These are phyloP conservation scores for Clonostachys chloroleuca DNA, from an alignment of 2,329 filamentous ascomycete genomes.

Conservation along the genomic window DNA sequence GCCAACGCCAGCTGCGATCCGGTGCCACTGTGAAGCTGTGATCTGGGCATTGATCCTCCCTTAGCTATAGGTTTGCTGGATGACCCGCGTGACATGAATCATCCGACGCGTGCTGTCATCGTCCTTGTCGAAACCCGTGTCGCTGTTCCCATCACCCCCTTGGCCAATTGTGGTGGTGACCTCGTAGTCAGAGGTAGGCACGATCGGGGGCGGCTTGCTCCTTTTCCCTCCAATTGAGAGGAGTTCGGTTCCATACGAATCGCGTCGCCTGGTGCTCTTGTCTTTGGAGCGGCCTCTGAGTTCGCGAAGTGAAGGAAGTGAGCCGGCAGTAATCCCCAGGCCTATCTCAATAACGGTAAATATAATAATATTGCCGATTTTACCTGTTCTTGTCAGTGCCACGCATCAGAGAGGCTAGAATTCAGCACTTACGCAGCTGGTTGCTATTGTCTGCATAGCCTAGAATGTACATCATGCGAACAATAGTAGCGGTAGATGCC, in stretches of 20 bases:
- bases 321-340: constrained; percentile 14
- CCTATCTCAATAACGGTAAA: constrained; percentile 14
- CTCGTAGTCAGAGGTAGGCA: neutral
- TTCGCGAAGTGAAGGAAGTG: constrained; percentile 12
- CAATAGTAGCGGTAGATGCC: constrained; percentile 9
- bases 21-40: no score
- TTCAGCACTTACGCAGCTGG: neutral
- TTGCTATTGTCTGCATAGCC: constrained; percentile 3
- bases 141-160: no score
- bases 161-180: no score
- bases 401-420: neutral
- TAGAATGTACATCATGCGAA: constrained; percentile 9
- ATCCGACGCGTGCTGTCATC: no score
- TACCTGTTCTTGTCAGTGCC: constrained; percentile 2
- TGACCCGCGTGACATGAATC: no score
- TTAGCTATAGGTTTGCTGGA: no score
- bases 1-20: no score
- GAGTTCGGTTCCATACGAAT: neutral
- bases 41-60: no score
- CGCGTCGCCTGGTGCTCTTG: neutral
- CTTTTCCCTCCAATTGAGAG: neutral
- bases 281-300: constrained; percentile 2
- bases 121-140: no score
- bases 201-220: neutral
- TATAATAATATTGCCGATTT: constrained; percentile 11